Evolutionary conservation across 768 basidiomycete species (phyloP).

Genomic region (Baorangia bicolor): DNA sequence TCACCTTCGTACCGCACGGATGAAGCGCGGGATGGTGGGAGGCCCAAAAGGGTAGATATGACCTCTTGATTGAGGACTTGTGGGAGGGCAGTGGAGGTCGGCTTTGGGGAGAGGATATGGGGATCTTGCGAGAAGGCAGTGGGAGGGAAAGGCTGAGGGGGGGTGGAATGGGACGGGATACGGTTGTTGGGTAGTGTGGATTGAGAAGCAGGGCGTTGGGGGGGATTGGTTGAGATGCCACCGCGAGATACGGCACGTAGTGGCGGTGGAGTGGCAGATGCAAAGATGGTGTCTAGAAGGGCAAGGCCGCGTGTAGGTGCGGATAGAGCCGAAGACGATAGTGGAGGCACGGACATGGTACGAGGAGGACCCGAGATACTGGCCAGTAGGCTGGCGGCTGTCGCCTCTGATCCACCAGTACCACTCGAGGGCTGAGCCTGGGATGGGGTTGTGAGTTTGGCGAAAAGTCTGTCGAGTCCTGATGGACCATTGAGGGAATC

Average conservation of each 20-base stretch:
- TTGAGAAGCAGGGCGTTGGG: constrained; percentile 20
- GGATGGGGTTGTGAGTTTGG: constrained; percentile 35
- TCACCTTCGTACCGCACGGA: constrained; percentile 56
- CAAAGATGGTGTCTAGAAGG: constrained; percentile 70
- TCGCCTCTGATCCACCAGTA: constrained; percentile 28
- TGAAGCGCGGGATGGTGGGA: constrained; percentile 40
- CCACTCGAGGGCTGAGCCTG: constrained; percentile 22
- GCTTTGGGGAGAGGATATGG: constrained; percentile 55
- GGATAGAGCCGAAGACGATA: constrained; percentile 26
- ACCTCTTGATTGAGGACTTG: constrained; percentile 74
- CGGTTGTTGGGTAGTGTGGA: constrained; percentile 5
- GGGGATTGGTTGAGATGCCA: constrained; percentile 7
- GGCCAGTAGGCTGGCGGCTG: constrained; percentile 45
- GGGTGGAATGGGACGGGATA: constrained; percentile 2
- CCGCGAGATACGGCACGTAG: constrained; percentile 19
- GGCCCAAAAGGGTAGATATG: constrained; percentile 61
- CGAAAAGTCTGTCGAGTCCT: constrained; percentile 45
- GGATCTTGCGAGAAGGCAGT: constrained; percentile 28
- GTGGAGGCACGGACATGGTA: constrained; percentile 28
- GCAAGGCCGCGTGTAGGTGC: constrained; percentile 49
- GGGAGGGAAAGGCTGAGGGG: constrained; percentile 14
- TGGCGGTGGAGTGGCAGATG: constrained; percentile 51
- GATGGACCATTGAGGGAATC: constrained; percentile 26
- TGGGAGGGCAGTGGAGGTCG: constrained; percentile 50
- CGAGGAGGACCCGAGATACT: constrained; percentile 46